These are phyloP conservation scores for Fomitopsis schrenkii DNA, from an alignment of 1,284 basidiomycete species.

Conservation along the genomic window DNA sequence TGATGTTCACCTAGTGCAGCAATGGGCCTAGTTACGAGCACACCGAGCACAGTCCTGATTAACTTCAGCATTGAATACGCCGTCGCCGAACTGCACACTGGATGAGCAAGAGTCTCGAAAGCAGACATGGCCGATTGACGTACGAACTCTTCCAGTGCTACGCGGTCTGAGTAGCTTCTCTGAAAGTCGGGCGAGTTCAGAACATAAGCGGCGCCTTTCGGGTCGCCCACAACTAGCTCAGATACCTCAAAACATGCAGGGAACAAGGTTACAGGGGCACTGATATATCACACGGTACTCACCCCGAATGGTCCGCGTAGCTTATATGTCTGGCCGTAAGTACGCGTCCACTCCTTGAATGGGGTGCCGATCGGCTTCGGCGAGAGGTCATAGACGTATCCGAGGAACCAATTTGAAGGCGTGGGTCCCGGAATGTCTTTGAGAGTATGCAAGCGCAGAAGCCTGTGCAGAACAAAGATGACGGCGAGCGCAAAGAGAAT, in stretches of 20 bases:
- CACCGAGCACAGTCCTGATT: neutral
- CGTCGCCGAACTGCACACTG: constrained; percentile 6
- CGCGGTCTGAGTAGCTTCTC: constrained; percentile 2
- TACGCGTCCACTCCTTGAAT: neutral
- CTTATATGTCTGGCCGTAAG: neutral
- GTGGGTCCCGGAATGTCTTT: neutral
- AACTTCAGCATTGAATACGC: constrained; percentile 8
- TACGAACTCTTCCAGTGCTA: constrained; percentile 7
- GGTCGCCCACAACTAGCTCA: constrained; percentile 8
- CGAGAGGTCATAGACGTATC: neutral
- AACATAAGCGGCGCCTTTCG: constrained; percentile 10
- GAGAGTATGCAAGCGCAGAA: too few relatives aligned
- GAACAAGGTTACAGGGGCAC: neutral
- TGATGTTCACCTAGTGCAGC: constrained; percentile 1
- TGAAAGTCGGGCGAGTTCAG: constrained; percentile 5
- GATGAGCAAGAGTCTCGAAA: neutral
- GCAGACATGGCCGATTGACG: neutral
- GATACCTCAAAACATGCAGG: constrained; percentile 1
- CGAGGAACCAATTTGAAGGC: neutral
- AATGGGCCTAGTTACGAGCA: neutral
- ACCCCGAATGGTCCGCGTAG: neutral
- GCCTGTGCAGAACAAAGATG: too few relatives aligned
- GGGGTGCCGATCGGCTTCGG: neutral
- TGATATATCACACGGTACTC: neutral
- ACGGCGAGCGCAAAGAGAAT: neutral